Base-by-base conservation (phyloP, 495 filamentous ascomycete species). In the Aspergillus egyptiacus region DNA sequence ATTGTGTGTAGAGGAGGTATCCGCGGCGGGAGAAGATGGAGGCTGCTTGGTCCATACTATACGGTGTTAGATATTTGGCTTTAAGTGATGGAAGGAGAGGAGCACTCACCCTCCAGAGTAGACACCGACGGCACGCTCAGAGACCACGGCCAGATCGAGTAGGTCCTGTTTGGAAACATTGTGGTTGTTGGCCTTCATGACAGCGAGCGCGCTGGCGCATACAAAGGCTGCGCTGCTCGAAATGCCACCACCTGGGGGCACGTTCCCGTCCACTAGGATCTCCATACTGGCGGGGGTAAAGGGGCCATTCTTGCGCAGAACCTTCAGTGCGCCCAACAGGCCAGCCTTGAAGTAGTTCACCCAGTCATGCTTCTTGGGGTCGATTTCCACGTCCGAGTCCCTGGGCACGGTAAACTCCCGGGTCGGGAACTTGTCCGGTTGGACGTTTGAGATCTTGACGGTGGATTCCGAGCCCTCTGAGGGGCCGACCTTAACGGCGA, bases 311-410 rank as follows among this genome's bases (percentile, higher is more conserved):
- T 86, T 80, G 54, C 78, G 79, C 57, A 98, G 69, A 42, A 95
- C 72, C 61, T 88, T 80, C 25, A 94, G 59, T 5, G 91, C 91
- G 14, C 89, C 93, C 3, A 80, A 72, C 34, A 96, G 74, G 0
- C 93, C 94, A 17, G 89, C 84, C 69, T 89, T 95, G 80, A 98
- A 96, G 75, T 98, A 98, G 61, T 96, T 97, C 37, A 90, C 84
- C 94, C 94, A 98, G 67, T 96, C 89, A 53, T 91, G 87, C 54
- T 83, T 73, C 54, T 81, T 86, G 34, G 83, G 75, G 64, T 95
- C 87, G 64, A 95, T 89, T 50, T 91, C 81, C 41, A 94, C 78
- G 51, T 86, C 77, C 23, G 79, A 72, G 22, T 80, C 69, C 18
- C 68, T 56, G 2, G 87, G 78, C 14, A 96, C 76, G 38, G 76